These are phyloP conservation scores for Kingdonia uniflora DNA, from an alignment of 164 flowering plant species.

Conservation along the genomic window DNA sequence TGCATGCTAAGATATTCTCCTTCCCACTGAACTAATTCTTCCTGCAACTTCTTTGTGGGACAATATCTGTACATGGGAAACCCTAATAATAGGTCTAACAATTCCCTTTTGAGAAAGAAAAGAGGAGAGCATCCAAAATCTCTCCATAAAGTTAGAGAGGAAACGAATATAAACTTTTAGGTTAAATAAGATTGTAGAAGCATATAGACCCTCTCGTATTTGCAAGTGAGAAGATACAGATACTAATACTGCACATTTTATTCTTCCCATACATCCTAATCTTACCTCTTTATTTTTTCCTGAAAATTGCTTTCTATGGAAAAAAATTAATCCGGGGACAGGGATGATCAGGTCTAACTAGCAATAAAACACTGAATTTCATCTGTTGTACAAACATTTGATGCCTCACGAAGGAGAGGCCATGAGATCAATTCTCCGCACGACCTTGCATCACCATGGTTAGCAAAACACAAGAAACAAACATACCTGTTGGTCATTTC, in stretches of 20 bases:
- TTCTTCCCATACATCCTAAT: constrained; percentile 10
- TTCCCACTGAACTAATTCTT: constrained; percentile 40
- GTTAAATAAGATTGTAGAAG: constrained; percentile 22
- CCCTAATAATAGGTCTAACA: constrained; percentile 12
- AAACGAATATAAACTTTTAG: constrained; percentile 56
- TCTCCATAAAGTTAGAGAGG: constrained; percentile 27
- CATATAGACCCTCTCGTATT: constrained; percentile 26
- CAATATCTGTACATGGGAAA: constrained; percentile 38
- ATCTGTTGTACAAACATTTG: too few species aligned
- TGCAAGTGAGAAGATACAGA: constrained; percentile 40
- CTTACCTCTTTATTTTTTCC: too few species aligned
- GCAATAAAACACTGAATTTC: too few species aligned
- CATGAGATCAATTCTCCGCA: too few species aligned
- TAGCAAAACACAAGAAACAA: constrained; percentile 2
- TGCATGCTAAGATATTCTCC: constrained; percentile 59
- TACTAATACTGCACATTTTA: constrained; percentile 1
- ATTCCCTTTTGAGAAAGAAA: constrained; percentile 8
- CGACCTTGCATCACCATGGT: too few species aligned
- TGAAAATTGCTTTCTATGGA: too few species aligned
- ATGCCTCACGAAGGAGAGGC: too few species aligned
- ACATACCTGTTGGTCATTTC: constrained; percentile 35
- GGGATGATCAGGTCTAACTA: too few species aligned
- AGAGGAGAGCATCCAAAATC: constrained; percentile 40
- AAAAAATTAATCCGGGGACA: too few species aligned
- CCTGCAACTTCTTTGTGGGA: constrained; percentile 61